Conservation (phyloP, 2,329 filamentous ascomycete species). For the Diaporthe amygdali region DNA sequence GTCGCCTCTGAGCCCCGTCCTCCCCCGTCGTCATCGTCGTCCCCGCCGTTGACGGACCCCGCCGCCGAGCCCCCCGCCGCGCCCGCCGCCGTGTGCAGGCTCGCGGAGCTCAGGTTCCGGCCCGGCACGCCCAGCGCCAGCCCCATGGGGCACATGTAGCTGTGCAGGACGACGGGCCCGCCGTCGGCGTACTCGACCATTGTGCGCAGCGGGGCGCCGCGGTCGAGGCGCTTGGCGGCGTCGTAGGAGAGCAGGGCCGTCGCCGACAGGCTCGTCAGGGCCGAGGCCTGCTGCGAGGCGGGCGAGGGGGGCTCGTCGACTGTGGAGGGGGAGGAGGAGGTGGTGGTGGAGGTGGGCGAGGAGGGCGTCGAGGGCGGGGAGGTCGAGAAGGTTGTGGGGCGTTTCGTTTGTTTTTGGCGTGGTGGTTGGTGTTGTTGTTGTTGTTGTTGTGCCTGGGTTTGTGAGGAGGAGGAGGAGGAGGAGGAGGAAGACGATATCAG, state of each 20-base stretch:
- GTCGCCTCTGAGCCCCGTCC: neutral
- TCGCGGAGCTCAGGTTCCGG: neutral
- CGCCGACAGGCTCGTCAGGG: constrained; percentile 58
- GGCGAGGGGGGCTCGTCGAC: constrained; percentile 24
- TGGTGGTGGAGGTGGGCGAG: constrained; percentile 15
- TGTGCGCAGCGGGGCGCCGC: constrained; percentile 60
- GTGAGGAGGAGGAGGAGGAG: constrained; percentile 30
- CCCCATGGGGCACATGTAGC: constrained; percentile 27
- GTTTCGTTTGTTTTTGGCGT: neutral
- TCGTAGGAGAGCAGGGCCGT: constrained; percentile 59
- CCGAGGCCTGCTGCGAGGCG: constrained; percentile 36
- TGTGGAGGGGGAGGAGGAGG: constrained; percentile 8
- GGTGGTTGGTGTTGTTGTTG: constrained; percentile 26
- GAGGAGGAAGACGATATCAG: constrained; percentile 57
- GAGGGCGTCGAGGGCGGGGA: constrained; percentile 3
- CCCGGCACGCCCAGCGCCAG: constrained; percentile 18
- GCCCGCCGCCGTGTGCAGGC: constrained; percentile 7
- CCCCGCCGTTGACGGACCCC: neutral
- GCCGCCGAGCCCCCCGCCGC: neutral
- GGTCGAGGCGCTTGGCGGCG: constrained; percentile 55
- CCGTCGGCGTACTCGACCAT: constrained; percentile 60
- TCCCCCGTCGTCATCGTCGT: neutral
- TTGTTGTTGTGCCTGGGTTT: constrained; percentile 37
- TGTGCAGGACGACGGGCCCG: constrained; percentile 44
- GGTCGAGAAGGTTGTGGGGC: constrained; percentile 15